Conservation (phyloP, 352 stramenopile genomes). For the Globisporangium rhizosaccharum region DNA sequence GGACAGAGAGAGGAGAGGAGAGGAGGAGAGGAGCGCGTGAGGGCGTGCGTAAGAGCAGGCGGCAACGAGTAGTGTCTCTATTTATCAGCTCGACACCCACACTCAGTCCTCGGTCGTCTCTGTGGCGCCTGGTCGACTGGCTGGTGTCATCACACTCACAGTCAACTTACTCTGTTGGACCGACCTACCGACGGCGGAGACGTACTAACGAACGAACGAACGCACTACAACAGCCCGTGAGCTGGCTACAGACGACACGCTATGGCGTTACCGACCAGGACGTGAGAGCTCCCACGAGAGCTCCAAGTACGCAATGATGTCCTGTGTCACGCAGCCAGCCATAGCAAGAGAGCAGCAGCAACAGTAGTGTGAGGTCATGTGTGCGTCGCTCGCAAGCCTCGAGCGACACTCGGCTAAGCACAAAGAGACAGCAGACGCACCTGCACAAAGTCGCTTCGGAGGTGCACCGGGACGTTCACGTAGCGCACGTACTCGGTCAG, state of each 20-base stretch:
- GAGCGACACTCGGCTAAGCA: no score
- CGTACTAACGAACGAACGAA: no score
- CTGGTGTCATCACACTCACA: no score
- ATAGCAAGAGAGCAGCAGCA: not conserved
- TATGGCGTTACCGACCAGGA: not conserved
- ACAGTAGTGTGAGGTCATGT: no score
- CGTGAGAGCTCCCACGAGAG: constrained; percentile 21
- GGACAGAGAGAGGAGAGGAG: not conserved
- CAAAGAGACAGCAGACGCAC: constrained; percentile 14
- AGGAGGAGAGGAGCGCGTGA: not conserved
- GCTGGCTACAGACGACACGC: no score
- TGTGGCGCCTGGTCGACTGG: no score
- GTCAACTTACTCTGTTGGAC: no score
- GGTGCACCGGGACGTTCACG: constrained; percentile 46
- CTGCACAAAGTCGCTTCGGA: constrained; percentile 59
- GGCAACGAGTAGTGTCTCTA: not conserved
- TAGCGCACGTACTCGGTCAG: constrained; percentile 61
- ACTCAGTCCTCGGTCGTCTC: not conserved
- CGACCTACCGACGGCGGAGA: no score
- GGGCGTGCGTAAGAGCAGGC: not conserved
- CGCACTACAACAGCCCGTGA: no score
- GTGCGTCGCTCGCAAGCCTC: no score
- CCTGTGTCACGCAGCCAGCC: constrained; percentile 4
- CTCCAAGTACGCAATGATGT: constrained; percentile 28
- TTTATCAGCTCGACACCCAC: constrained; percentile 1